These are phyloP conservation scores for Corylus americana DNA, from an alignment of 306 rosid species.

Conservation along the genomic window DNA sequence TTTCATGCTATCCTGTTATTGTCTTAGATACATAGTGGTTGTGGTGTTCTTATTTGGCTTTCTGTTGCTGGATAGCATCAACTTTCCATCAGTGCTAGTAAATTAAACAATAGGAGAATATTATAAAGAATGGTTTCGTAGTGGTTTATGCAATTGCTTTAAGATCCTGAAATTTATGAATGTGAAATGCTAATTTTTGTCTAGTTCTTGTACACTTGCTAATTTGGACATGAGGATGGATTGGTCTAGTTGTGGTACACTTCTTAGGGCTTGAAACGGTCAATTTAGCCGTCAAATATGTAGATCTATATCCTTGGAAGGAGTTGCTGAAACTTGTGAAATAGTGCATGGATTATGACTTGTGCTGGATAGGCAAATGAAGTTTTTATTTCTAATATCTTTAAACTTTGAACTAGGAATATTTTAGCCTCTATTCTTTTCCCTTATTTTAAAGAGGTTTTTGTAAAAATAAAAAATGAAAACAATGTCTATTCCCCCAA, in stretches of 20 bases:
- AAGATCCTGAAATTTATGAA: background rate
- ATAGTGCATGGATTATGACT: no score
- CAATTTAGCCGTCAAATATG: no score
- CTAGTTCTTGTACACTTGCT: background rate
- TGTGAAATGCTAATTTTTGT: background rate
- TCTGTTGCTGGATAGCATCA: background rate
- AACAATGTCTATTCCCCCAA: no score
- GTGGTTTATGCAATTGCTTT: background rate
- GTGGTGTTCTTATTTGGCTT: background rate
- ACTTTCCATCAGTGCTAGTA: background rate
- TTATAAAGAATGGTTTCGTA: background rate
- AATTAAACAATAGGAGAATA: background rate
- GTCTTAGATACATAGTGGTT: constrained; percentile 10
- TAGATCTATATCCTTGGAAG: no score
- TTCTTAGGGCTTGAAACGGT: no score
- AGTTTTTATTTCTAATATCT: no score
- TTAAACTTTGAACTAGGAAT: no score
- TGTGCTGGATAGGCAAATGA: no score
- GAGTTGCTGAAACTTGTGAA: no score
- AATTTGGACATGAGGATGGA: background rate
- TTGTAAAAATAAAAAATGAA: no score
- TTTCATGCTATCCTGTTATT: constrained; percentile 13
- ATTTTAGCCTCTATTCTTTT: no score
- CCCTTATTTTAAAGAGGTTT: background rate
- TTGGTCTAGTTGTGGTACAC: background rate